Base-by-base conservation (phyloP, 1,284 basidiomycete species). In the Volvariella surrecta region DNA sequence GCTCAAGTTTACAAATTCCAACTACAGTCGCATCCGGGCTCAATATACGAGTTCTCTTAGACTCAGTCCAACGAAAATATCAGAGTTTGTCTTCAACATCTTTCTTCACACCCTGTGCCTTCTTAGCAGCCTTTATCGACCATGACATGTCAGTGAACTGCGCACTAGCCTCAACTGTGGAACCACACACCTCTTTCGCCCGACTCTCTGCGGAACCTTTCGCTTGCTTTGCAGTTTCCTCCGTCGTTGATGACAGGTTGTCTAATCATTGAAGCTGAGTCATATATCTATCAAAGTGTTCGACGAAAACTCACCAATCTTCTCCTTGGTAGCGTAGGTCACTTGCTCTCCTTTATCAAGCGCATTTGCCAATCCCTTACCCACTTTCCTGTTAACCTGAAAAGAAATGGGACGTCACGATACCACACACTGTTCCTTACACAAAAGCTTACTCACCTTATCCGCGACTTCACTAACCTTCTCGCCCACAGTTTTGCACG, bases 271-370 rank as follows among this genome's bases (percentile, higher is more conserved):
- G 15, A 31, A 31, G 15, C 30, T 9, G 15, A 15, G 34, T 15
- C 18, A 35, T 16, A 16, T 15, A 35, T 15, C n/a, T 35, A 8
- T 16, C 34, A 35, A 35, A 6, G 15, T 4, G 8, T 6, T 7
- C 13, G 7, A 7, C 34, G 7, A 16, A n/a, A 7, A 51, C 67
- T 21, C 41, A 78, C 82, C 70, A 7, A 82, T 15, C 0, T 66
- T 67, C 46, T 80, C 65, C 52, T 81, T 79, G 3, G 78, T 73
- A 32, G 66, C 62, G 50, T 72, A 59, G 1, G 77, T 70, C 9
- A 68, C 74, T 45, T 74, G 55, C 57, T 85, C 76, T 7, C 78
- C 79, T 11, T 66, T 75, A 47, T 80, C 81, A 46, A 85, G 75
- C 0, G 78, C 79, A 6, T 68, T 71, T 11, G 80, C 82, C 7